Evolutionary conservation across 495 filamentous ascomycete species (phyloP).

Genomic region (Ramalina peruviana): DNA sequence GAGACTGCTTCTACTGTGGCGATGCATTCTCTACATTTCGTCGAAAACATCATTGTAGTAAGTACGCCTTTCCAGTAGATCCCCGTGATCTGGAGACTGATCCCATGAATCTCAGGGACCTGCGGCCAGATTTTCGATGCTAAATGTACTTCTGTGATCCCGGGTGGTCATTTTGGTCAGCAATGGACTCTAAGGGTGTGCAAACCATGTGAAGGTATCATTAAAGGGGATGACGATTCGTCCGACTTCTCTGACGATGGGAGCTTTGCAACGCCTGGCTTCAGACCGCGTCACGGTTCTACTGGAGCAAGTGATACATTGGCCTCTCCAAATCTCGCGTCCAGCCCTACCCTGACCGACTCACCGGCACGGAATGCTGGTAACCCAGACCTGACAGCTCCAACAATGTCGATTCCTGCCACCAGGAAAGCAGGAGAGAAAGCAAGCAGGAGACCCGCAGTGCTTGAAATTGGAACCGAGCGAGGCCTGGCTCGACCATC

Average conservation of each 20-base stretch:
- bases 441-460: constrained; percentile 65
- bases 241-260: constrained; percentile 63
- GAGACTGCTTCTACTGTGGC: constrained; percentile 89
- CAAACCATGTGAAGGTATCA: constrained; percentile 86
- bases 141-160: constrained; percentile 83
- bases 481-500: constrained; percentile 62
- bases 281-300: constrained; percentile 19
- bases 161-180: constrained; percentile 78
- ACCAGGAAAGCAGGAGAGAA: constrained; percentile 72
- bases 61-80: constrained; percentile 14
- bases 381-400: constrained; percentile 17
- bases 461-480: constrained; percentile 80
- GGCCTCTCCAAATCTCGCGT: constrained; percentile 35
- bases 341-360: constrained; percentile 14
- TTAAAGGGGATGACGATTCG: constrained; percentile 78
- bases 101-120: constrained; percentile 21
- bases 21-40: constrained; percentile 85
- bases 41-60: constrained; percentile 92
- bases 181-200: constrained; percentile 77
- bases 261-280: constrained; percentile 8
- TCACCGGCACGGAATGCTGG: constrained; percentile 19
- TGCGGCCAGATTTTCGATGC: constrained; percentile 96
- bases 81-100: not conserved
- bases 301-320: constrained; percentile 20
- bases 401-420: constrained; percentile 75